Evolutionary conservation across 805 yeast genomes (phyloP).

Genomic region (Kazachstania africana): DNA sequence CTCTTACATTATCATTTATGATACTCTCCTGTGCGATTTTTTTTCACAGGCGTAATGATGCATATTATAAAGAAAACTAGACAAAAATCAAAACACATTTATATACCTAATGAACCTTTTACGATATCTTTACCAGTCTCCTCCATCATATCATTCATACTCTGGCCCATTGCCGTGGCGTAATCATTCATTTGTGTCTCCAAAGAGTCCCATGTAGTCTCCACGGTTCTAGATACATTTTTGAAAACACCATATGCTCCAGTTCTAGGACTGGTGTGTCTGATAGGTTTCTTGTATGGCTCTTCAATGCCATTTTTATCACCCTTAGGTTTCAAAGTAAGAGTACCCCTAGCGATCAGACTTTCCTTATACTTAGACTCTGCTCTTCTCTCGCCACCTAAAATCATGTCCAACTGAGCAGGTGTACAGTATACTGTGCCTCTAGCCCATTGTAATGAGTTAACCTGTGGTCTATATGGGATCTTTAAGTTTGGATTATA

Average conservation of each 20-base stretch:
- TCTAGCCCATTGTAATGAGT: slow-evolving; percentile 76
- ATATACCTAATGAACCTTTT: slow-evolving; percentile 43
- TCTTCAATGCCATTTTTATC: slow-evolving; percentile 1
- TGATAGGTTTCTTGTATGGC: slow-evolving; percentile 37
- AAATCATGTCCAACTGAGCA: slow-evolving; percentile 49
- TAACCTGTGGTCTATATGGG: slow-evolving; percentile 71
- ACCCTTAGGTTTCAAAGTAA: slow-evolving; percentile 18
- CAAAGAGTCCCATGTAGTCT: slow-evolving; percentile 39
- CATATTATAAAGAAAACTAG: no score
- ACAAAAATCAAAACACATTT: no score
- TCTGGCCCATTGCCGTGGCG: slow-evolving; percentile 42
- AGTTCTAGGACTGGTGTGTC: slow-evolving; percentile 26
- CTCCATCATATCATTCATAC: slow-evolving; percentile 40
- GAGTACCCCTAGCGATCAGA: slow-evolving; percentile 37
- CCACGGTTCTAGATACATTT: slow-evolving; percentile 33
- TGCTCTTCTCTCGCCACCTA: slow-evolving; percentile 69
- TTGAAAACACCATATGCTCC: slow-evolving; percentile 32
- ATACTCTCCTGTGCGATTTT: no score
- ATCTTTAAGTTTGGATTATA: slow-evolving; percentile 57
- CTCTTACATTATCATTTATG: no score
- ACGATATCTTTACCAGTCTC: slow-evolving; percentile 38
- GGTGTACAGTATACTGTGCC: slow-evolving; percentile 55
- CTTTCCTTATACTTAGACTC: slow-evolving; percentile 49
- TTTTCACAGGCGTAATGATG: no score
- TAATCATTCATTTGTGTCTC: slow-evolving; percentile 48